These are phyloP conservation scores for Haematococcus lacustris DNA, from an alignment of 139 green algal species.

Conservation along the genomic window DNA sequence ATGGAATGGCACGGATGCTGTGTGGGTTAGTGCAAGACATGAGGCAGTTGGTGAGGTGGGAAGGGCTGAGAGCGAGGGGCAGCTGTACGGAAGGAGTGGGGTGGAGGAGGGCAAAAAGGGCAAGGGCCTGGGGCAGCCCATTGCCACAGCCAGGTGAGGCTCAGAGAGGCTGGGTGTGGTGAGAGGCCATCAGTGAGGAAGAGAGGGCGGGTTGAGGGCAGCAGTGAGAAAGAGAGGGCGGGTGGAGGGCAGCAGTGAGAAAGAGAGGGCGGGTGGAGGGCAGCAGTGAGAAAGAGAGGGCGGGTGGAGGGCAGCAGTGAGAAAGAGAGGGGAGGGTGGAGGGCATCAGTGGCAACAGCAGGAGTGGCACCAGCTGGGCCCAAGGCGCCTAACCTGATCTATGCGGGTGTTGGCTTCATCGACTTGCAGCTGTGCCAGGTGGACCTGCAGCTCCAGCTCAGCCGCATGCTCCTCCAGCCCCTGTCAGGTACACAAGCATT, in stretches of 20 bases:
- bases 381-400: conserved; percentile 7
- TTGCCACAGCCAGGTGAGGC: too few species aligned
- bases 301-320: neutral
- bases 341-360: neutral
- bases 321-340: neutral
- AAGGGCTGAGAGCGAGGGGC: too few species aligned
- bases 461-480: conserved; percentile 20
- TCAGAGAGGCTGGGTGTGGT: too few species aligned
- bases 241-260: neutral
- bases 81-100: too few species aligned
- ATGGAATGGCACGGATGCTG: too few species aligned
- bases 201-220: too few species aligned
- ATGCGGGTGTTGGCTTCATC: conserved; percentile 22
- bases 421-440: conserved; percentile 19
- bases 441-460: conserved; percentile 25
- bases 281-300: neutral
- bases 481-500: neutral
- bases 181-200: too few species aligned
- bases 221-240: too few species aligned
- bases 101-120: too few species aligned
- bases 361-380: neutral
- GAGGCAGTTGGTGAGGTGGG: too few species aligned
- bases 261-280: neutral
- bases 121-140: too few species aligned
- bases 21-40: too few species aligned